Conservation (phyloP, 139 green algal genomes). For the Chlorella sp. region DNA sequence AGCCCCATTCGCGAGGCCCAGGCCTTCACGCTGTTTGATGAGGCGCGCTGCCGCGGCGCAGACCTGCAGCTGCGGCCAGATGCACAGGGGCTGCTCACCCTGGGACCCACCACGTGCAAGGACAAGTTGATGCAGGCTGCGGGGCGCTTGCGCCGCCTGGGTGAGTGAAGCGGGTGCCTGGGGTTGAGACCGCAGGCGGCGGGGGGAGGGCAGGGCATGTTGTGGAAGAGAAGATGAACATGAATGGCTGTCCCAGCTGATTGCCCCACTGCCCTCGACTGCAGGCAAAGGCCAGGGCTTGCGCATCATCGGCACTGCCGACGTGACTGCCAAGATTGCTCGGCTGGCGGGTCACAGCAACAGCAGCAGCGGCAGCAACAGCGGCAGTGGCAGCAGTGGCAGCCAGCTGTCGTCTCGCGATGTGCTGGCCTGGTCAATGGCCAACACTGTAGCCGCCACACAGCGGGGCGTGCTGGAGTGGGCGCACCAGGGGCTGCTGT, state of each 20-base stretch:
- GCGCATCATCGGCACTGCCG: conserved; percentile 17
- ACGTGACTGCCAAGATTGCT: conserved; percentile 51
- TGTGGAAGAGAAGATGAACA: too few species aligned
- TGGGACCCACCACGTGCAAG: conserved; percentile 59
- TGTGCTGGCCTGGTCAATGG: conserved; percentile 63
- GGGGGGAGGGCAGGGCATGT: too few species aligned
- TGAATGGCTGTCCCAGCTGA: too few species aligned
- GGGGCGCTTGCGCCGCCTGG: conserved; percentile 12
- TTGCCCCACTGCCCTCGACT: too few species aligned
- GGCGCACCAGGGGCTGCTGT: conserved; percentile 55
- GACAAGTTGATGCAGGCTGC: conserved; percentile 72
- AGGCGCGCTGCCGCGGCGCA: conserved; percentile 57
- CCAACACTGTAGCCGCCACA: conserved; percentile 56
- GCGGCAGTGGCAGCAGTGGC: too few species aligned
- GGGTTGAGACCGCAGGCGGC: too few species aligned
- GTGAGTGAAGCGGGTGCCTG: too few species aligned
- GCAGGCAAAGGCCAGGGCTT: conserved; percentile 54
- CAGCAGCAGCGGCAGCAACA: too few species aligned
- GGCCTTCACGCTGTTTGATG: conserved; percentile 65
- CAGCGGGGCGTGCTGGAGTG: conserved; percentile 43
- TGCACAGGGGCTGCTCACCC: conserved; percentile 69
- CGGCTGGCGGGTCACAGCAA: too few species aligned
- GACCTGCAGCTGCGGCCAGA: conserved; percentile 52
- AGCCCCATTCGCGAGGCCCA: conserved; percentile 56
- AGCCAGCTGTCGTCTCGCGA: conserved; percentile 13